These are phyloP conservation scores for Panaeolus cyanescens DNA, from an alignment of 768 basidiomycete genomes.

Conservation along the genomic window DNA sequence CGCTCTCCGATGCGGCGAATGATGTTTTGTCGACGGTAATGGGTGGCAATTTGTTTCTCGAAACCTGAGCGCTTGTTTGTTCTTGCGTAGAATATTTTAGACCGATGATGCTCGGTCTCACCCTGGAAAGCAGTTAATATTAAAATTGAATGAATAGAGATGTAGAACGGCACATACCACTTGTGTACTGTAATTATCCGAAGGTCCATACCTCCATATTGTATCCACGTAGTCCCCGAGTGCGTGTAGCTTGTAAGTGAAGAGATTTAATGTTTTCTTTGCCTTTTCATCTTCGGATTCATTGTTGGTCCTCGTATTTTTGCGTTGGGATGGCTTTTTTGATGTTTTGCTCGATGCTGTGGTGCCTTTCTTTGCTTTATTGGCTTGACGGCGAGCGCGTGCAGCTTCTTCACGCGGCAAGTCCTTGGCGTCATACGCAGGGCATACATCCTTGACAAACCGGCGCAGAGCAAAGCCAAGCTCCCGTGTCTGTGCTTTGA, in stretches of 20 bases:
- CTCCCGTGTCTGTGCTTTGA: conserved; percentile 12
- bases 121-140: conserved; percentile 1
- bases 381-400: conserved; percentile 5
- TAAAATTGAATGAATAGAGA: neutral
- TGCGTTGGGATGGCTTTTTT: neutral
- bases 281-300: neutral
- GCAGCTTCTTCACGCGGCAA: conserved; percentile 28
- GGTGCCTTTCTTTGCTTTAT: conserved; percentile 4
- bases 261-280: conserved; percentile 11
- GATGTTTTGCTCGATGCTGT: conserved; percentile 2
- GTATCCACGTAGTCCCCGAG: conserved; percentile 32
- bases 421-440: conserved; percentile 24
- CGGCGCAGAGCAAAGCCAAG: conserved; percentile 21
- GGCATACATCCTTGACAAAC: conserved; percentile 22
- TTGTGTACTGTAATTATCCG: conserved; percentile 42
- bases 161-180: conserved; percentile 25
- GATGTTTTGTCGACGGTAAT: conserved; percentile 12
- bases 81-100: conserved; percentile 10
- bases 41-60: conserved; percentile 23
- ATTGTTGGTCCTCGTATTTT: neutral
- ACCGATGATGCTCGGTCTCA: conserved; percentile 6
- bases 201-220: conserved; percentile 30
- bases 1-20: neutral
- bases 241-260: conserved; percentile 38
- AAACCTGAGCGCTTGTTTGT: conserved; percentile 32